Evolutionary conservation across 768 basidiomycete species (phyloP).

Genomic region (Gloeopeniophorella convolvens): DNA sequence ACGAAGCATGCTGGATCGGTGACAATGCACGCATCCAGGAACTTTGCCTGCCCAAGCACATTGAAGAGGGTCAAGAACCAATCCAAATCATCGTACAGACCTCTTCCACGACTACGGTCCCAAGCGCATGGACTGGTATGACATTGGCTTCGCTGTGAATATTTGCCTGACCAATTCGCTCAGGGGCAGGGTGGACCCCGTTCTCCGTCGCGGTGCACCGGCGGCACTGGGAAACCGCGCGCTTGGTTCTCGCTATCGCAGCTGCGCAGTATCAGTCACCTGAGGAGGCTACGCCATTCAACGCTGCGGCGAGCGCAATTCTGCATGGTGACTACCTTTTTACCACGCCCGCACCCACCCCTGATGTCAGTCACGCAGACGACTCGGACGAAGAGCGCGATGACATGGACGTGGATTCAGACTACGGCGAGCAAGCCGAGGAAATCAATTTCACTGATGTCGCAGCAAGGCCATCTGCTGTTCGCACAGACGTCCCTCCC

Average conservation of each 20-base stretch:
- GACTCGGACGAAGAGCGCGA: slow-evolving; percentile 25
- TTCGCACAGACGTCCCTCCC: slow-evolving; percentile 38
- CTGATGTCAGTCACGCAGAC: slow-evolving; percentile 5
- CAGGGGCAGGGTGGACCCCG: slow-evolving; percentile 47
- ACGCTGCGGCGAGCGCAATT: slow-evolving; percentile 23
- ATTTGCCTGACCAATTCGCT: no score
- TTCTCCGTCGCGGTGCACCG: slow-evolving; percentile 43
- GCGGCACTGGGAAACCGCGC: slow-evolving; percentile 51
- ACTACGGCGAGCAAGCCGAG: slow-evolving; percentile 36
- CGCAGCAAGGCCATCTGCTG: slow-evolving; percentile 39
- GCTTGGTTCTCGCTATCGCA: slow-evolving; percentile 52
- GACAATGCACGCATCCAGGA: slow-evolving; percentile 44
- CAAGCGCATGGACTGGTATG: no score
- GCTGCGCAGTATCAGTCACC: slow-evolving; percentile 44
- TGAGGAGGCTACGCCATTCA: slow-evolving; percentile 26
- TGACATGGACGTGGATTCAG: slow-evolving; percentile 28
- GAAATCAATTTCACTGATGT: slow-evolving; percentile 47
- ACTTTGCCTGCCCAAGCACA: slow-evolving; percentile 44
- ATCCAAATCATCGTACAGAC: slow-evolving; percentile 41
- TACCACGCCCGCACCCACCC: background rate
- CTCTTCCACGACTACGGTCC: no score
- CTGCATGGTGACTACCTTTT: slow-evolving; percentile 19
- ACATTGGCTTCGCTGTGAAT: no score
- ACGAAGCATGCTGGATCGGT: slow-evolving; percentile 48
- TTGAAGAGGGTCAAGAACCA: slow-evolving; percentile 24